These are phyloP conservation scores for Chlorella sorokiniana DNA, from an alignment of 139 green algal species.

Conservation along the genomic window DNA sequence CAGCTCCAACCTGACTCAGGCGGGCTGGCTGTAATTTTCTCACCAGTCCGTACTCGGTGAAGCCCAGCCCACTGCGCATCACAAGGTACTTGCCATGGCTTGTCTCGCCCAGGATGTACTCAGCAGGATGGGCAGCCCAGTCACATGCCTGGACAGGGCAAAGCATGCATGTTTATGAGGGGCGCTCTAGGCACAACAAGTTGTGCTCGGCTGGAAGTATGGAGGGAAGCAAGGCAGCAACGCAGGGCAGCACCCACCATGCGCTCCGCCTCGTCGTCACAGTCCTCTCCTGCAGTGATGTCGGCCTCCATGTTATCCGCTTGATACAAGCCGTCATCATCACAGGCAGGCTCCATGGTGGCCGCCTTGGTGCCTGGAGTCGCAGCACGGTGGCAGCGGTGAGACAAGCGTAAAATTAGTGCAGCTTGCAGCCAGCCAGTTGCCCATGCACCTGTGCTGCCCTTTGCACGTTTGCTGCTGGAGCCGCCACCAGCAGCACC, in stretches of 20 bases:
- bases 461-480: no score
- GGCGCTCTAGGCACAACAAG: neutral
- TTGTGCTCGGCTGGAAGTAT: neutral
- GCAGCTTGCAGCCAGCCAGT: no score
- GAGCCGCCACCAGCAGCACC: no score
- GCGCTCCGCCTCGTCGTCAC: slow-evolving; percentile 28
- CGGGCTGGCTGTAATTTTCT: neutral
- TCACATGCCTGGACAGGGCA: neutral
- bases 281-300: neutral
- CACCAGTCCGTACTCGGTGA: slow-evolving; percentile 29
- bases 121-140: slow-evolving; percentile 15
- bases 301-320: neutral
- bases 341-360: neutral
- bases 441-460: no score
- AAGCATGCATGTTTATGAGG: neutral
- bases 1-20: neutral
- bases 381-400: no score
- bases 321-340: neutral
- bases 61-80: neutral
- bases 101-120: slow-evolving; percentile 23
- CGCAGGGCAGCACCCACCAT: neutral
- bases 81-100: slow-evolving; percentile 21
- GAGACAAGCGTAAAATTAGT: no score
- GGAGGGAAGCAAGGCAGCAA: neutral
- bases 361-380: no score